Base-by-base conservation (phyloP, 345 rosid genomes). In the Zanthoxylum bungeanum region DNA sequence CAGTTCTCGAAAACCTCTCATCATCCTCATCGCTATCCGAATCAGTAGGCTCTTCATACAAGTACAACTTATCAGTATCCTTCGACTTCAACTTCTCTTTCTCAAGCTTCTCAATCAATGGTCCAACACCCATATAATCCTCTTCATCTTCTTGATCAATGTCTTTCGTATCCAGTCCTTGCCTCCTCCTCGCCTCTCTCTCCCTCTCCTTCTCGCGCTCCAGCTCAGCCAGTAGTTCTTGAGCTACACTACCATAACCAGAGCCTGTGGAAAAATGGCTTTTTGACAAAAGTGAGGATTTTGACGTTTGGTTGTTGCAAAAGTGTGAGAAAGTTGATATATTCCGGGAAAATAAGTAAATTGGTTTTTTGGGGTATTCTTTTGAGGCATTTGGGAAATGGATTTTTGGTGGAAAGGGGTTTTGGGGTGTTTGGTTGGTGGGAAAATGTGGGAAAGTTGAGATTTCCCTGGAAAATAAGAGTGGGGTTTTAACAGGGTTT, bases 131-230 rank as follows among this genome's bases (percentile, higher is more conserved):
- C 79, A 90, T 68, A 79, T 84, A 92, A 51, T 94, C 98, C 74
- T 90, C 98, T 34, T 92, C 85, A 44, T 89, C 97, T 78, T 92
- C 98, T 46, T 73, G 78, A 73, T 92, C 98, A 47, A 94, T 85
- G 76, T 92, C 98, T 73, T 84, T 84, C 27, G 81, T 87, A 57
- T 84, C 92, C 21, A 89, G 78, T 37, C 98, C 98, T 36, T 82
- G 85, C 51, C 87, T 80, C 70, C 60, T 85, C 77, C 93, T 82
- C 1, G 84, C 89, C 33, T 89, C 96, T 70, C 88, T 83, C 64
- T 90, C 98, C 16, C 88, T 84, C 81, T 85, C 86, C 73, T 80
- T 92, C 40, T 94, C 97, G 27, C 75, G 87, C 79, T 92, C 97
- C 1, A 90, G 57, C 5, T 94, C 93, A 0, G 75, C 78, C 59